These are phyloP conservation scores for Fomitopsis betulina DNA, from an alignment of 1,284 basidiomycete species.

Conservation along the genomic window DNA sequence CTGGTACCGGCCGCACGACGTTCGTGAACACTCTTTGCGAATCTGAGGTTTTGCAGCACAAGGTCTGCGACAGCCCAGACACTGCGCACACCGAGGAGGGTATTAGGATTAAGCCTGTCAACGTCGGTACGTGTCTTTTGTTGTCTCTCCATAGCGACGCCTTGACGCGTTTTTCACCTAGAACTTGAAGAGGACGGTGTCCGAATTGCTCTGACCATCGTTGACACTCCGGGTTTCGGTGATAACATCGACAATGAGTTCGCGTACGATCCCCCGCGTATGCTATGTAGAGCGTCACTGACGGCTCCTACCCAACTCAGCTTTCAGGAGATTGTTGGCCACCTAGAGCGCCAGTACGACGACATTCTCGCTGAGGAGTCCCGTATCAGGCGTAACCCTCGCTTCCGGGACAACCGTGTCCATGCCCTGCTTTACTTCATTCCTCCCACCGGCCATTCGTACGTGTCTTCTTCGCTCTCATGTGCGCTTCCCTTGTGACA, in stretches of 20 bases:
- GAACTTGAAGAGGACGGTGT: constrained; percentile 99
- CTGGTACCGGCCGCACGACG: constrained; percentile 94
- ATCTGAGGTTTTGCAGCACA: constrained; percentile 83
- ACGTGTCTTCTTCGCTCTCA: constrained; percentile 21
- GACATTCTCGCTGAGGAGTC: constrained; percentile 99
- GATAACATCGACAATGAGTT: constrained; percentile 99
- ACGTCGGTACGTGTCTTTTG: constrained; percentile 68
- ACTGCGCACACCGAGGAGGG: constrained; percentile 94
- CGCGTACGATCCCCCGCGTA: constrained; percentile 54
- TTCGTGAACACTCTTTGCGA: constrained; percentile 99
- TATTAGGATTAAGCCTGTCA: constrained; percentile 93
- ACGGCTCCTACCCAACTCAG: constrained; percentile 35
- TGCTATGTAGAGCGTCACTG: background rate
- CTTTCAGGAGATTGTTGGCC: constrained; percentile 94
- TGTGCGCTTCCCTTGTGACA: background rate
- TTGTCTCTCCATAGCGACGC: background rate
- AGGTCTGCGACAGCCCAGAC: constrained; percentile 82
- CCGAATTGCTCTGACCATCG: constrained; percentile 95
- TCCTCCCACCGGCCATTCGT: constrained; percentile 86
- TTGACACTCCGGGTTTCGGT: constrained; percentile 98
- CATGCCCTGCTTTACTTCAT: constrained; percentile 99
- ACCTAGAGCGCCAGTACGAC: constrained; percentile 99
- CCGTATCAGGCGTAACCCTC: constrained; percentile 98
- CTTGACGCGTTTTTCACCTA: constrained; percentile 25
- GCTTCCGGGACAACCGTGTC: constrained; percentile 96